phyloP scores from a whole-genome alignment of 352 stramenopile species.

The Phytophthora pini region DNA sequence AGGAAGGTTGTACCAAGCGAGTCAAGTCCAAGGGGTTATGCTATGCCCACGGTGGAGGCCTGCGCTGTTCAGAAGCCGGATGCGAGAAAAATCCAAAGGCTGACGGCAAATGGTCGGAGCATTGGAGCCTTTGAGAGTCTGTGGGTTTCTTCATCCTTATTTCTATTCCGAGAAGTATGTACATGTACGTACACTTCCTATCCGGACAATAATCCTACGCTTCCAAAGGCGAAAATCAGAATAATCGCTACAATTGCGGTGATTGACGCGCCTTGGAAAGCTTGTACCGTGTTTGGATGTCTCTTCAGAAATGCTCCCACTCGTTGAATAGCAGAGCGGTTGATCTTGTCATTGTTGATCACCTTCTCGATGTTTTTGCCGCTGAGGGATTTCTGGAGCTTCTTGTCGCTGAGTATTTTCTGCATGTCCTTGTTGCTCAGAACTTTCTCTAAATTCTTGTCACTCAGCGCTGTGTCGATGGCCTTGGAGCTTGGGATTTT shows the following conservation, averaged over 20 bases:
- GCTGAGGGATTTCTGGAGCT: not conserved
- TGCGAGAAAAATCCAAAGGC: constrained; percentile 18
- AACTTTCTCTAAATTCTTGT: not conserved
- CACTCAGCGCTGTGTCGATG: not conserved
- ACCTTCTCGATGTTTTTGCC: not conserved
- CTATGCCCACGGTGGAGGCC: constrained; percentile 46
- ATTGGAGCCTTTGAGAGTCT: not conserved
- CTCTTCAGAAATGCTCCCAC: not conserved
- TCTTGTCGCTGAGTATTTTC: not conserved
- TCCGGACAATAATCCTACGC: not conserved
- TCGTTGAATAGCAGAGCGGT: not conserved
- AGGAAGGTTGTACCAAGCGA: constrained; percentile 38
- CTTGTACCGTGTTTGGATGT: not conserved
- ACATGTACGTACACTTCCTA: not conserved
- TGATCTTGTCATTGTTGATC: not conserved
- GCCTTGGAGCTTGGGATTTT: not conserved
- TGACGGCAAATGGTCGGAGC: constrained; percentile 10
- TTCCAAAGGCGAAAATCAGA: constrained; percentile 2
- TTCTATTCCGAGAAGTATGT: no score
- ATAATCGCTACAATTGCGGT: not conserved
- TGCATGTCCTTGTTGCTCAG: not conserved
- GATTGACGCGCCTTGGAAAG: not conserved
- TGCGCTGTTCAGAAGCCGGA: constrained; percentile 22
- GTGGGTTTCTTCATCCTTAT: no score
- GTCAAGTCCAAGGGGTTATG: constrained; percentile 48